A percentile compares a stretch with the other conserved stretches of the same genome.
Conservation (phyloP, 345 rosid species). For the Salix purpurea region DNA sequence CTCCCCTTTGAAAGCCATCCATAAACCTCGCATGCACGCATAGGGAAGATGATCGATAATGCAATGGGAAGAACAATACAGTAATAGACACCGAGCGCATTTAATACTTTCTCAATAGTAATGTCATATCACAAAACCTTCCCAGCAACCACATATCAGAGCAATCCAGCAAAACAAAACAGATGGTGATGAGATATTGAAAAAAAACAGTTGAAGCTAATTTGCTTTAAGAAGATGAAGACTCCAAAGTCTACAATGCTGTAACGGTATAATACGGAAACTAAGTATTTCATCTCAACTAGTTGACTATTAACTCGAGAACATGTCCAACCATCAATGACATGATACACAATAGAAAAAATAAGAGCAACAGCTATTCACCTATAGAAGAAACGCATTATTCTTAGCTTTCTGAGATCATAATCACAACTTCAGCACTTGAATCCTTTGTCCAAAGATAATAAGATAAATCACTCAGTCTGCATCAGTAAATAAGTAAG, state of each 20-base stretch:
- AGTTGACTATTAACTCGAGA: neutral
- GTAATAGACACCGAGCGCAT: too few species aligned
- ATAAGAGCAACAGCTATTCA: constrained; percentile 2
- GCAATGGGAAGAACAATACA: too few species aligned
- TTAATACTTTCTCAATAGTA: neutral
- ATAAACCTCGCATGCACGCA: neutral
- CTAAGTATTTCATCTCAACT: neutral
- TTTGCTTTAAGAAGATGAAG: neutral
- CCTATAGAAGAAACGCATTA: constrained; percentile 2
- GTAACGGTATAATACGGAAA: neutral
- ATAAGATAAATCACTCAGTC: constrained; percentile 28
- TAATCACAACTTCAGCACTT: neutral
- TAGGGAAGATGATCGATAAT: neutral
- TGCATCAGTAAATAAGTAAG: constrained; percentile 16
- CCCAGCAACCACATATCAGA: neutral
- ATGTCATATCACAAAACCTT: neutral
- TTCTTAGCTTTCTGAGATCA: constrained; percentile 4
- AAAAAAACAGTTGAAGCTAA: neutral
- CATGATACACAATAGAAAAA: neutral
- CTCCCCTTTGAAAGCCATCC: neutral
- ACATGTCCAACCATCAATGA: neutral
- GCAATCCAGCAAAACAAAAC: neutral
- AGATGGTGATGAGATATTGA: neutral
- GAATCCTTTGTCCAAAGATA: neutral
- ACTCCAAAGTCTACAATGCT: neutral